These are phyloP conservation scores for Sphagnum tenellum DNA, from an alignment of 225 moss, liverwort and hornwort species.

Conservation along the genomic window DNA sequence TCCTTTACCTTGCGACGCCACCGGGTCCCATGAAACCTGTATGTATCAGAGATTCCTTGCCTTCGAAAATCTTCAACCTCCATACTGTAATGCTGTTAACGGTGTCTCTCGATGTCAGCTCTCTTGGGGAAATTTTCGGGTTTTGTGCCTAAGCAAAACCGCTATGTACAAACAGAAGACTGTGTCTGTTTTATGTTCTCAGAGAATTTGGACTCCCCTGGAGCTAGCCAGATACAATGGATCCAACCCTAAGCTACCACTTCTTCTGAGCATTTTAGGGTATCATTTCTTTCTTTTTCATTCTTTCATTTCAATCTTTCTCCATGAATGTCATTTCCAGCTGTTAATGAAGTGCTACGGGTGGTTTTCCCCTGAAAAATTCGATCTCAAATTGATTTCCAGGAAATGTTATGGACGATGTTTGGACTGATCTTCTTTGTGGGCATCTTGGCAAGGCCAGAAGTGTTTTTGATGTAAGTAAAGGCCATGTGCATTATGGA, in stretches of 20 bases:
- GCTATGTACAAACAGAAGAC: too few species aligned
- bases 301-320: not conserved
- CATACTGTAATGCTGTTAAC: not conserved
- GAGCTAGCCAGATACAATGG: conserved; percentile 76
- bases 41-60: conserved; percentile 3
- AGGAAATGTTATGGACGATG: not conserved
- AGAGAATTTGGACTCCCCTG: conserved; percentile 70
- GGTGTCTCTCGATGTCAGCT: not conserved
- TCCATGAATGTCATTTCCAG: not conserved
- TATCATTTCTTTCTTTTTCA: conserved; percentile 9
- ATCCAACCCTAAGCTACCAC: conserved; percentile 43
- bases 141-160: not conserved
- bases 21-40: conserved; percentile 41
- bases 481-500: conserved; percentile 84
- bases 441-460: conserved; percentile 46
- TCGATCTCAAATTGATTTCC: not conserved
- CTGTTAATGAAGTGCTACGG: not conserved
- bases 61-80: not conserved
- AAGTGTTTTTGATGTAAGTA: conserved; percentile 93
- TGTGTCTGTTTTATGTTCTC: conserved; percentile 6
- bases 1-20: conserved; percentile 41
- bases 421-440: not conserved
- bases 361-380: not conserved
- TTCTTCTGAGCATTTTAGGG: conserved; percentile 84
- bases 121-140: not conserved